Evolutionary conservation across 2,329 filamentous ascomycete species (phyloP).

Genomic region (Chaetomiaceae sp.): DNA sequence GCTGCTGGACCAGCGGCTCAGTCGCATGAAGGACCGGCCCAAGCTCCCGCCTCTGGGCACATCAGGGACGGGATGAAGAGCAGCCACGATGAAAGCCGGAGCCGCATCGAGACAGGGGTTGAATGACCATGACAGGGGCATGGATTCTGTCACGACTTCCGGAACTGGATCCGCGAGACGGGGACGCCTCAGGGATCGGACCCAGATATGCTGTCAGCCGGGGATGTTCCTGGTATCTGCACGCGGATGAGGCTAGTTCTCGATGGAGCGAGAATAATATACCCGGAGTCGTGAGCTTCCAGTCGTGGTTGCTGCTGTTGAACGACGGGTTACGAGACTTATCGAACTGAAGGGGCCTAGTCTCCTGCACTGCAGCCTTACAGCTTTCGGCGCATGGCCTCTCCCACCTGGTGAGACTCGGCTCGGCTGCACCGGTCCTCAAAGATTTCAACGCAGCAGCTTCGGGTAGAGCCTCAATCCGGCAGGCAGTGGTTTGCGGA

Average conservation of each 20-base stretch:
- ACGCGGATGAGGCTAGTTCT: not conserved
- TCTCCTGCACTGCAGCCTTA: not conserved
- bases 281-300: not conserved
- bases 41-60: constrained; percentile 18
- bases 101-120: constrained; percentile 15
- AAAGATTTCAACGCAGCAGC: not conserved
- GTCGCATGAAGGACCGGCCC: constrained; percentile 24
- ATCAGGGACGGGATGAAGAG: constrained; percentile 22
- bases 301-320: too few species aligned
- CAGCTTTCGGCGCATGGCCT: too few species aligned
- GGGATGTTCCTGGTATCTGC: not conserved
- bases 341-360: not conserved
- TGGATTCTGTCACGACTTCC: constrained; percentile 18
- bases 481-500: not conserved
- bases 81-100: constrained; percentile 2
- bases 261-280: not conserved
- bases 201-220: constrained; percentile 2
- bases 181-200: constrained; percentile 18
- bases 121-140: constrained; percentile 7
- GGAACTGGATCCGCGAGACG: constrained; percentile 15
- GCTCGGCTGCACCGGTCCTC: not conserved
- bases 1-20: constrained; percentile 19
- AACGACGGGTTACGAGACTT: not conserved
- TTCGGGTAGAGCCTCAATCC: not conserved
- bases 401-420: not conserved